Base-by-base conservation (phyloP, 768 basidiomycete genomes). In the Mycena amicta region DNA sequence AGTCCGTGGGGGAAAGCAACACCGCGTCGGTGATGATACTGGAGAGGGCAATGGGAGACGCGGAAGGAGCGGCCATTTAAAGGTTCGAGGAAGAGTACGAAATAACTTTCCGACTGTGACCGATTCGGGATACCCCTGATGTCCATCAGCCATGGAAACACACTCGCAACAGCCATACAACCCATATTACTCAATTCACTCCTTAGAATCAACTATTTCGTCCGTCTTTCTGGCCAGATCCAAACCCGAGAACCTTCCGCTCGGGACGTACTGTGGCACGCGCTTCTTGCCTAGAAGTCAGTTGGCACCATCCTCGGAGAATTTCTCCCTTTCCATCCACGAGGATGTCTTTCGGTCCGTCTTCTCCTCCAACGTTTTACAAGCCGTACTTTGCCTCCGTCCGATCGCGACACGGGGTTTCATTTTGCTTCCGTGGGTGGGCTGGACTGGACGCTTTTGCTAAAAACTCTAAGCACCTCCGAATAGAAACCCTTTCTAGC, bases 11-110 rank as follows among this genome's bases (percentile, higher is more conserved):
- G 41, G 84, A 84, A 66, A 83, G 77, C 45, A 88, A 77, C 59
- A 82, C 77, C 37, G 82, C 79, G 74, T 89, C 87, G 63, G 70
- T 67, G 52, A 82, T 75, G 68, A 85, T 82, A 67, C 87, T 77
- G 62, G 50, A 13, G 22, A 52, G 28, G 27, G 47, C 27, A 45
- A 45, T 83, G 80, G 64, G 85, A 83, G 80, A 85, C 63, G 46
- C 74, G 72, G 41, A 73, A 74, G 58, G 61, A 66, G 63, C 65
- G 56, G 67, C 62, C 68, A 71, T 70, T 63, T 65, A 26, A 26
- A 49, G 26, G 47, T 8, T 49, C 26, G 47, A 28, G 47, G 22
- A 49, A 28, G 26, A 49, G 22, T 26, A n/a, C n/a, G n/a, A n/a
- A n/a, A n/a, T n/a, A n/a, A n/a, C n/a, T n/a, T n/a, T n/a, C n/a